phyloP scores from a whole-genome alignment of 1,284 basidiomycete genomes.

The Boletus albobrunnescens region DNA sequence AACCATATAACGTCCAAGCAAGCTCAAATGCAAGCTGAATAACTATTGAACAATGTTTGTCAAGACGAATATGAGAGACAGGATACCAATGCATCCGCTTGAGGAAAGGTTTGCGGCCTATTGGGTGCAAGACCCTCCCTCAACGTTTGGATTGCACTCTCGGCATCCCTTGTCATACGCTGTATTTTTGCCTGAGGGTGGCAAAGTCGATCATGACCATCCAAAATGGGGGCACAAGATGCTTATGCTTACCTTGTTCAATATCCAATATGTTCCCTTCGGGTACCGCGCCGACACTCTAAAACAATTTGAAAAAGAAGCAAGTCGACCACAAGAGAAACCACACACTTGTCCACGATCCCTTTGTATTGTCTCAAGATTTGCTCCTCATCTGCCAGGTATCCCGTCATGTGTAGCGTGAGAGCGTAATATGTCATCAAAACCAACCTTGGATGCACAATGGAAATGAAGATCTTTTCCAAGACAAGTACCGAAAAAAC shows the following conservation, averaged over 20 bases:
- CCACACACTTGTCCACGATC: constrained; percentile 55
- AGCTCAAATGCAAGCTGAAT: constrained; percentile 70
- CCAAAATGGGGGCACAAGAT: neutral
- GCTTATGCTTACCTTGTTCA: constrained; percentile 53
- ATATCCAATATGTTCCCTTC: constrained; percentile 67
- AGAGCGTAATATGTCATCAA: constrained; percentile 76
- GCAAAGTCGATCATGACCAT: neutral
- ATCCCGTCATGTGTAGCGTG: constrained; percentile 65
- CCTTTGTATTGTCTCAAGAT: constrained; percentile 59
- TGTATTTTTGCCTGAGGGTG: constrained; percentile 61
- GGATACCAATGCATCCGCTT: constrained; percentile 65
- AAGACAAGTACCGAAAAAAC: neutral
- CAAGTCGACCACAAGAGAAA: neutral
- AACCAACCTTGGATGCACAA: constrained; percentile 46
- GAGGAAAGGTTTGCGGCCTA: constrained; percentile 51
- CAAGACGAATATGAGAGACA: neutral
- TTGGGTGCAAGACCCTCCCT: constrained; percentile 54
- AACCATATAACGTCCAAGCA: constrained; percentile 67
- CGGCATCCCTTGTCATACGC: constrained; percentile 62
- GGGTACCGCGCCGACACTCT: constrained; percentile 59
- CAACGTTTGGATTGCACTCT: constrained; percentile 59
- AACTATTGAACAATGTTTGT: no score
- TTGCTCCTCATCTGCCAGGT: constrained; percentile 65
- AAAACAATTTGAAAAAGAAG: neutral
- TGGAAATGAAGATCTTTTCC: neutral